Percentiles rank a stretch among this genome's conserved stretches.
phyloP scores from a whole-genome alignment of 768 basidiomycete genomes.

The Inosperma sp. region DNA sequence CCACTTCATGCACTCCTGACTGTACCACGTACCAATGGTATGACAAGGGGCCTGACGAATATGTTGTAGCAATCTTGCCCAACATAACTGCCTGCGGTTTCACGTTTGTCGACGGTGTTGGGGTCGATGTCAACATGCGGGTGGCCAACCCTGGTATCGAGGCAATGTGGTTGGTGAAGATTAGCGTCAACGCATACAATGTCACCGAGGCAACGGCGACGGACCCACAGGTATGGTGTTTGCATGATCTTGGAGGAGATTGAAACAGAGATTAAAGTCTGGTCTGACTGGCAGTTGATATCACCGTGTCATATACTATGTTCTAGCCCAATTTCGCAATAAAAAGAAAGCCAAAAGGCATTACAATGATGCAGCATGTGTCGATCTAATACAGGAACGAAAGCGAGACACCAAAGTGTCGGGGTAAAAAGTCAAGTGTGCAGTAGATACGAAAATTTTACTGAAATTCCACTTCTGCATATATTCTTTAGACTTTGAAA shows the following conservation, averaged over 20 bases:
- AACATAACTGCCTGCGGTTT: background rate
- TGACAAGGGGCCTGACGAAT: background rate
- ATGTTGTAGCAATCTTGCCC: background rate
- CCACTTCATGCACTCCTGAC: background rate
- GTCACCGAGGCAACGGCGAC: background rate
- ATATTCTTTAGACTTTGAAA: no score
- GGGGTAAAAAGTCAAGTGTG: no score
- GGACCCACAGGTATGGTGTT: background rate
- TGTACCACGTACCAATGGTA: background rate
- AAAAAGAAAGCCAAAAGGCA: no score
- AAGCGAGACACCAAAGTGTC: no score
- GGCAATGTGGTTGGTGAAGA: background rate
- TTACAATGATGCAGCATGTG: no score
- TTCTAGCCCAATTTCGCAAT: no score
- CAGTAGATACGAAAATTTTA: no score
- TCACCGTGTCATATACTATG: no score
- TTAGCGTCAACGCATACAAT: background rate
- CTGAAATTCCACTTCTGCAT: no score
- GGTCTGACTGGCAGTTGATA: no score
- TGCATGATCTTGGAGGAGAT: background rate
- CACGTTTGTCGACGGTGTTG: background rate
- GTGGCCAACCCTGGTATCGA: background rate
- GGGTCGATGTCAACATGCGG: background rate
- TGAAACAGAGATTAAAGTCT: no score
- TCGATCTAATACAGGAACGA: no score